A percentile compares a stretch with the other conserved stretches of the same genome.
phyloP scores from a whole-genome alignment of 1,139 yeast genomes.

The Diutina ranongensis region DNA sequence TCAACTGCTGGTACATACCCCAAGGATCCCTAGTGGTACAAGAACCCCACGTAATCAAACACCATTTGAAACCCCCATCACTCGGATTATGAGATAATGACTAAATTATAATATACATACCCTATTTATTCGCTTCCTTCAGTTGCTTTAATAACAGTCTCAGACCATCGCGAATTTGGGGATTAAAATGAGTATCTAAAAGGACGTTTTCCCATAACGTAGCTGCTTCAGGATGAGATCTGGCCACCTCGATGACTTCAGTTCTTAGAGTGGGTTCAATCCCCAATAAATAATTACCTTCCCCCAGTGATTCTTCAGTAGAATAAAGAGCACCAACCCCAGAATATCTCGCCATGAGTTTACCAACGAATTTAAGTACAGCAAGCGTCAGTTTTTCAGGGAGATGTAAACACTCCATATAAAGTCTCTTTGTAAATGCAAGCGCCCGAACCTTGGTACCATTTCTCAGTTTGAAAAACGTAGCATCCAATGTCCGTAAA shows the following conservation, averaged over 20 bases:
- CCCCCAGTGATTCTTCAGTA: constrained; percentile 66
- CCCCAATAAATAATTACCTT: constrained; percentile 61
- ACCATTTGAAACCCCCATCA: constrained; percentile 32
- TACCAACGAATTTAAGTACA: constrained; percentile 62
- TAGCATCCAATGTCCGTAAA: constrained; percentile 63
- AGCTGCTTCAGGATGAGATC: constrained; percentile 80
- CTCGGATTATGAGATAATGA: constrained; percentile 23
- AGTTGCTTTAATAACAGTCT: constrained; percentile 34
- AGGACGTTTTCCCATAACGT: constrained; percentile 81
- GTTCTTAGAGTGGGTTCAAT: constrained; percentile 30
- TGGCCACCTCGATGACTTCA: constrained; percentile 35
- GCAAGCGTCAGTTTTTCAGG: constrained; percentile 88
- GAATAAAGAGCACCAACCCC: constrained; percentile 63
- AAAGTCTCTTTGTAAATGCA: constrained; percentile 74
- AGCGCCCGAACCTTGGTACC: constrained; percentile 65
- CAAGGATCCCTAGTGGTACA: constrained; percentile 26
- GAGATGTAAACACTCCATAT: constrained; percentile 53
- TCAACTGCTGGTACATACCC: constrained; percentile 19
- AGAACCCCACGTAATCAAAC: constrained; percentile 30
- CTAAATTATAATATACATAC: not conserved
- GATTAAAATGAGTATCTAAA: constrained; percentile 58
- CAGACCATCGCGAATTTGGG: constrained; percentile 21
- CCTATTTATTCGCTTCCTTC: constrained; percentile 11
- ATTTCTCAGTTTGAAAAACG: constrained; percentile 68
- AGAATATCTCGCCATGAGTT: constrained; percentile 53